Evolutionary conservation across 345 rosid species (phyloP), one percentile per base, ranked within the genome.

Genomic region (Geranium brycei): DNA sequence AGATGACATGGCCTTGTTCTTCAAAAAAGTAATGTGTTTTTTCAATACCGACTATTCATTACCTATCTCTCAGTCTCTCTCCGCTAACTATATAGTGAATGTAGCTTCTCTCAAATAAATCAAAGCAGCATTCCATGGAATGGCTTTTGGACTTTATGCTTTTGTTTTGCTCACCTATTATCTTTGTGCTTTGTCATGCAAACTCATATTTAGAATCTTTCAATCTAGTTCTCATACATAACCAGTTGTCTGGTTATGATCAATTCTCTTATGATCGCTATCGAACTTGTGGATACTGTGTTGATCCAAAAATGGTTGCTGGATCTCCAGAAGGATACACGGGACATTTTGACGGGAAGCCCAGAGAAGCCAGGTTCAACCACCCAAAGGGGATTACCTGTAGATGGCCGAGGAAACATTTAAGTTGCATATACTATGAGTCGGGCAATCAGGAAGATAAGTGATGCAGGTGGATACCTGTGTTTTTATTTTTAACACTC

Each of bases 401-500:
- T 88, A 4, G 99, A 93, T 76, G 92, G 88, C 70, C 80, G 80
- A 75, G 97, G 99, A 68, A 93, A 93, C 71, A 82, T 90, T 62
- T 93, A 93, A 69, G 69, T 93, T 62, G 97, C 99, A 57, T 97
- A 93, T 68, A 80, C 91, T 57, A 65, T 80, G 74, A 93, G 90
- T 58, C 83, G 81, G 88, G 99, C 97, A 59, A 86, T 93, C 76
- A 80, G 97, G 75, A 90, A 90, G 83, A 93, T 93, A 72, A 82
- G 87, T 65, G 95, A 88, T 73, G 74, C 81, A 79, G 99, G 99
- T 85, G 68, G 47, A 35, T 19, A 19, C 64, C 31, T 47, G 18
- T 17, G 51, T 11, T 53, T 16, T 56, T 31, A 32, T 58, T 55
- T 11, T 14, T 1, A 64, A 6, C 28, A 19, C 41, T 35, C 10